phyloP scores from a whole-genome alignment of 768 basidiomycete species.

The Suillus sp. region DNA sequence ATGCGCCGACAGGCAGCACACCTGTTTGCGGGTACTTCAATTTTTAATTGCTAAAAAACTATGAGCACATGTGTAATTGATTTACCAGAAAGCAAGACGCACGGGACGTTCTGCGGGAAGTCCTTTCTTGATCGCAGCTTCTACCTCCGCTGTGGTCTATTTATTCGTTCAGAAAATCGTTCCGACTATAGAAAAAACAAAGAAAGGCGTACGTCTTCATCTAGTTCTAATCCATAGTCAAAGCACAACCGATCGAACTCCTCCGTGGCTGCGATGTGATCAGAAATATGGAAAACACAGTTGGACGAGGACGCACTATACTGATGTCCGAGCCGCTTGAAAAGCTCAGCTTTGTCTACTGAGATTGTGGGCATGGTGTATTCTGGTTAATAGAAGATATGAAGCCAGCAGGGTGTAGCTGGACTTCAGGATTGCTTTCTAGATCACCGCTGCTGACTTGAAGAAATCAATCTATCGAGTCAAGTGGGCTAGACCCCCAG shows the following conservation, averaged over 20 bases:
- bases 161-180: conserved; percentile 10
- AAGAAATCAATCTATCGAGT: conserved; percentile 15
- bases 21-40: conserved; percentile 99
- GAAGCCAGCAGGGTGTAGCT: conserved; percentile 3
- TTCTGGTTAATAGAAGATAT: background rate
- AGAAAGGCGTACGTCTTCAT: conserved; percentile 81
- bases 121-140: conserved; percentile 79
- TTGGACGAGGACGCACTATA: conserved; percentile 58
- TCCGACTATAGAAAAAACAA: background rate
- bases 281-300: conserved; percentile 1
- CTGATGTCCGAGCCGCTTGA: conserved; percentile 76
- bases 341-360: conserved; percentile 95
- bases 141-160: conserved; percentile 88
- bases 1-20: conserved; percentile 27
- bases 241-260: conserved; percentile 96
- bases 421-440: background rate
- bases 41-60: conserved; percentile 83
- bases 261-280: conserved; percentile 67
- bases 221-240: conserved; percentile 96
- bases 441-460: conserved; percentile 5
- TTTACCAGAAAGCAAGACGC: conserved; percentile 16
- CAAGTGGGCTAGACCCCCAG: conserved; percentile 18
- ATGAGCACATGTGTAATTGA: conserved; percentile 11
- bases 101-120: conserved; percentile 85
- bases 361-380: conserved; percentile 87